Evolutionary conservation across 331 rosid species (phyloP).

Genomic region (Saraca asoca): DNA sequence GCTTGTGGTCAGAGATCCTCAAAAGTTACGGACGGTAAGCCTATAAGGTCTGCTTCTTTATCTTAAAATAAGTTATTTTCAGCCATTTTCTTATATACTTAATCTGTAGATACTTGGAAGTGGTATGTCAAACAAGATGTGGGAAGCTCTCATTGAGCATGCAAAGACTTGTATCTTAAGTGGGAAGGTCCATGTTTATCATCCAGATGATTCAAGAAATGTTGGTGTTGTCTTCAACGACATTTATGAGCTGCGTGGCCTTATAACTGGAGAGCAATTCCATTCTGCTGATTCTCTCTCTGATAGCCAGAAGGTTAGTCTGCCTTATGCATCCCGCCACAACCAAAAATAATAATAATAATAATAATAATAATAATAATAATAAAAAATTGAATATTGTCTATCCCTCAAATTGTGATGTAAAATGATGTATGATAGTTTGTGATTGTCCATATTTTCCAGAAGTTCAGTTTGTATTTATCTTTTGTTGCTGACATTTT

Average conservation of each 20-base stretch:
- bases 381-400: not conserved
- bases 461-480: not conserved
- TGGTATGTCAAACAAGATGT: conserved; percentile 99
- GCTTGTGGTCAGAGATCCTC: conserved; percentile 77
- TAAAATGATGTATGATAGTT: conserved; percentile 17
- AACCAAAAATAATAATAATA: no score
- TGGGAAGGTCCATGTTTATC: conserved; percentile 83
- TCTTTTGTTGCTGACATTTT: conserved; percentile 24
- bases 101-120: conserved; percentile 85
- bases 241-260: conserved; percentile 83
- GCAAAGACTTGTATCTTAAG: conserved; percentile 89
- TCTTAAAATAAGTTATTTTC: conserved; percentile 31
- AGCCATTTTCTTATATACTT: conserved; percentile 31
- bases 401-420: not conserved
- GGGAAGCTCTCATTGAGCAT: conserved; percentile 96
- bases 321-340: not conserved
- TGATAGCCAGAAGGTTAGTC: conserved; percentile 80
- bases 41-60: conserved; percentile 16
- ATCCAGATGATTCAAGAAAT: conserved; percentile 79
- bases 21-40: conserved; percentile 74
- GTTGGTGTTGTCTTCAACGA: conserved; percentile 83
- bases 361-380: no score
- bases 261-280: conserved; percentile 76
- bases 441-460: conserved; percentile 1
- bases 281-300: conserved; percentile 74